Conservation (phyloP, 2,329 filamentous ascomycete species). For the Penicillium sp. region DNA sequence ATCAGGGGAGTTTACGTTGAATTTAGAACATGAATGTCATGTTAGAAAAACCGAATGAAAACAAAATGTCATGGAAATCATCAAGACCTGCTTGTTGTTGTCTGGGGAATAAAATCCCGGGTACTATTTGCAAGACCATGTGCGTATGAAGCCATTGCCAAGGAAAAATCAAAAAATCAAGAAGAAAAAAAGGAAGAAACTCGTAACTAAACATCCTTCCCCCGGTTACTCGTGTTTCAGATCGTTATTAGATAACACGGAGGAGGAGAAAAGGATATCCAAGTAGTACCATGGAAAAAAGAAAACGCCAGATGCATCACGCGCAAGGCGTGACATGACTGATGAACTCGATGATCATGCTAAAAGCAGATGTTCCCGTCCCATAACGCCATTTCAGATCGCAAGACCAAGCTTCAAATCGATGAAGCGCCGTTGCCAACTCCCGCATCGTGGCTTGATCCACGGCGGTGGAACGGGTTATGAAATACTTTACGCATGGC, state of each 20-base stretch:
- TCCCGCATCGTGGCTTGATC: slow-evolving; percentile 28
- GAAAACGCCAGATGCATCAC: slow-evolving; percentile 16
- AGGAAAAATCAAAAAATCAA: slow-evolving; percentile 1
- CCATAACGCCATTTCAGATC: slow-evolving; percentile 2
- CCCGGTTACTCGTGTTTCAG: neutral
- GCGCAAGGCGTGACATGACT: neutral
- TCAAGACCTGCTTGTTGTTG: slow-evolving; percentile 17
- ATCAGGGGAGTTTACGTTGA: neutral
- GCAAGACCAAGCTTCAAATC: slow-evolving; percentile 5
- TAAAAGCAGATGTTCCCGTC: neutral
- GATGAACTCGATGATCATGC: slow-evolving; percentile 2
- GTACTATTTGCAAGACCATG: slow-evolving; percentile 11
- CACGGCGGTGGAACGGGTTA: slow-evolving; percentile 44
- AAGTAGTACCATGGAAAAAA: neutral
- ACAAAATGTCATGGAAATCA: slow-evolving; percentile 1
- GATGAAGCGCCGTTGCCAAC: slow-evolving; percentile 6
- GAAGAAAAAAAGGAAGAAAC: slow-evolving; percentile 1
- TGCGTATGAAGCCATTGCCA: slow-evolving; percentile 4
- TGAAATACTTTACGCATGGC: slow-evolving; percentile 48
- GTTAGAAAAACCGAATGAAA: neutral
- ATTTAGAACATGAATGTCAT: neutral
- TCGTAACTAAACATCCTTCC: slow-evolving; percentile 2
- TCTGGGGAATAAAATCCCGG: neutral
- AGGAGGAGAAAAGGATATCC: neutral
- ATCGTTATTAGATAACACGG: slow-evolving; percentile 12